Conservation (phyloP, 805 yeast species). For the Nakazawaea ernobii region DNA sequence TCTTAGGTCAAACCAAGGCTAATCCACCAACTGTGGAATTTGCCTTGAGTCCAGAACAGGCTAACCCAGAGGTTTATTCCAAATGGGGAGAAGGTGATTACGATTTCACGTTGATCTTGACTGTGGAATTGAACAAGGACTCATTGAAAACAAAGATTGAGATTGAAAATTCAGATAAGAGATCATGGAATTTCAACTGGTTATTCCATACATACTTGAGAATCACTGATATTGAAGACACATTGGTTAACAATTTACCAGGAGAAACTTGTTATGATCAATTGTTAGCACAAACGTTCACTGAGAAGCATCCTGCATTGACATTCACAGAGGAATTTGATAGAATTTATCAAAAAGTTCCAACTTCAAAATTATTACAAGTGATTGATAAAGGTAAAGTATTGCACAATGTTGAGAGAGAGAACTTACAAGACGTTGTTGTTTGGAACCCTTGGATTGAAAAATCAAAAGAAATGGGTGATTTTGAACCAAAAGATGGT, state of each 20-base stretch:
- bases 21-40: constrained; percentile 79
- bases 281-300: constrained; percentile 53
- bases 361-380: constrained; percentile 49
- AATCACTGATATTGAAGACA: constrained; percentile 72
- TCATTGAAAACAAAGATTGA: constrained; percentile 65
- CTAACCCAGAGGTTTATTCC: constrained; percentile 51
- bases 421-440: constrained; percentile 57
- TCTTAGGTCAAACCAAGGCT: constrained; percentile 75
- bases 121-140: constrained; percentile 56
- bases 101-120: constrained; percentile 74
- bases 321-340: constrained; percentile 77
- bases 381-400: constrained; percentile 70
- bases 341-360: constrained; percentile 68
- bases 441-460: constrained; percentile 98
- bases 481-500: constrained; percentile 83
- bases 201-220: constrained; percentile 87
- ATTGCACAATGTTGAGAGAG: constrained; percentile 58
- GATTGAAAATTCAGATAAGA: constrained; percentile 63
- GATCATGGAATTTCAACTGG: constrained; percentile 82
- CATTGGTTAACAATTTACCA: constrained; percentile 70
- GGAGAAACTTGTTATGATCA: constrained; percentile 76
- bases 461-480: constrained; percentile 78
- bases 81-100: constrained; percentile 50
- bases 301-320: constrained; percentile 70
- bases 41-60: constrained; percentile 83